Percentiles rank a stretch among this genome's conserved stretches.
Evolutionary conservation across 805 yeast genomes (phyloP).

Genomic region (Metschnikowia vanudenii): DNA sequence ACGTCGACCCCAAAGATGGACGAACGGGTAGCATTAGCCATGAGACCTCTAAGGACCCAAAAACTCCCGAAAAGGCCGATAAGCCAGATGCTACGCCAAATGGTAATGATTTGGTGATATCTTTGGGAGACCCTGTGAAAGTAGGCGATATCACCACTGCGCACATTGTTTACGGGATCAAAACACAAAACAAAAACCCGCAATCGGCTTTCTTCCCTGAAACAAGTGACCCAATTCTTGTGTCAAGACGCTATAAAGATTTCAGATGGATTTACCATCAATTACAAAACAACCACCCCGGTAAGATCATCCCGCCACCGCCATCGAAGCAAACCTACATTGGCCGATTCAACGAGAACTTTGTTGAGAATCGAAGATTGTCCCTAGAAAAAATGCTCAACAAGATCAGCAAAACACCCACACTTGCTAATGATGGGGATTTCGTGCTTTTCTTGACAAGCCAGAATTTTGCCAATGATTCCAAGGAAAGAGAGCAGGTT

Average conservation of each 20-base stretch:
- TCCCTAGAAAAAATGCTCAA: conserved; percentile 84
- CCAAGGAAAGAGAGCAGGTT: conserved; percentile 65
- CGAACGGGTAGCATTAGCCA: too few relatives aligned
- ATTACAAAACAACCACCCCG: conserved; percentile 82
- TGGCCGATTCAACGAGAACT: conserved; percentile 87
- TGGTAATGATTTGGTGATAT: conserved; percentile 50
- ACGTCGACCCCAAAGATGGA: too few relatives aligned
- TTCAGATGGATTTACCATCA: conserved; percentile 94
- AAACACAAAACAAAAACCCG: conserved; percentile 53
- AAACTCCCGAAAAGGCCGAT: conserved; percentile 1
- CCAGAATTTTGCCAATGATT: conserved; percentile 63
- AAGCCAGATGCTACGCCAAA: not conserved
- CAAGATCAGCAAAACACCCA: conserved; percentile 58
- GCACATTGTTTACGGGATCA: conserved; percentile 83
- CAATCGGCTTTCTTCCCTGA: conserved; percentile 24
- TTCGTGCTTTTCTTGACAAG: conserved; percentile 75
- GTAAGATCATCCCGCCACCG: conserved; percentile 83
- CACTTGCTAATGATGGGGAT: conserved; percentile 69
- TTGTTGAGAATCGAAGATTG: conserved; percentile 80
- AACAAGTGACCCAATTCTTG: conserved; percentile 29
- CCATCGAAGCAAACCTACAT: conserved; percentile 94
- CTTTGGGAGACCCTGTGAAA: conserved; percentile 87
- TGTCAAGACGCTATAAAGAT: conserved; percentile 84
- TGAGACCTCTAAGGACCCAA: conserved; percentile 1
- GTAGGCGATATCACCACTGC: conserved; percentile 89